Evolutionary conservation across 352 stramenopile species (phyloP).

Genomic region (Thalassiosira pacifica): DNA sequence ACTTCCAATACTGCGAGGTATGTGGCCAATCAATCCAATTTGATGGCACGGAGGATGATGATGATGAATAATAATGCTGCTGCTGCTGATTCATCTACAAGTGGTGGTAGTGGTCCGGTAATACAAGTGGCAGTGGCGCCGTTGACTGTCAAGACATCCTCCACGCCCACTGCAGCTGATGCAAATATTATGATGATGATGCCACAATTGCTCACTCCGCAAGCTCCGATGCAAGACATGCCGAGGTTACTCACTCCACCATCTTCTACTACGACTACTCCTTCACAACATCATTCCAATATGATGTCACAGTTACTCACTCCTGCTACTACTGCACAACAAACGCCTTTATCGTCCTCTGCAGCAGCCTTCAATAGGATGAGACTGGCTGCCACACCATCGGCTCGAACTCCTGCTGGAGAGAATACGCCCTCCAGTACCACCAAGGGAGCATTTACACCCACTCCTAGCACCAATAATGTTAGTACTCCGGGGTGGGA

Average conservation of each 20-base stretch:
- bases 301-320: too few relatives aligned
- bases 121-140: too few relatives aligned
- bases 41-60: constrained; percentile 43
- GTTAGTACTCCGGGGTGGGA: constrained; percentile 26
- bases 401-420: background rate
- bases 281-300: too few relatives aligned
- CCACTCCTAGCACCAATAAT: background rate
- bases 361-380: background rate
- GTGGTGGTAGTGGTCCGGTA: background rate
- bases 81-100: background rate
- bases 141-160: too few relatives aligned
- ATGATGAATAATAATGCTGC: background rate
- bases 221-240: too few relatives aligned
- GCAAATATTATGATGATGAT: too few relatives aligned
- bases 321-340: too few relatives aligned
- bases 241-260: background rate
- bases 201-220: too few relatives aligned
- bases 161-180: too few relatives aligned
- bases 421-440: background rate
- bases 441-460: background rate
- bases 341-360: background rate
- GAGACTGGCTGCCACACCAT: background rate
- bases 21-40: constrained; percentile 26
- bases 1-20: constrained; percentile 39
- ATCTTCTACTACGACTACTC: too few relatives aligned